These are phyloP conservation scores for Sicyos baderoa DNA, from an alignment of 306 rosid genomes.

Conservation along the genomic window DNA sequence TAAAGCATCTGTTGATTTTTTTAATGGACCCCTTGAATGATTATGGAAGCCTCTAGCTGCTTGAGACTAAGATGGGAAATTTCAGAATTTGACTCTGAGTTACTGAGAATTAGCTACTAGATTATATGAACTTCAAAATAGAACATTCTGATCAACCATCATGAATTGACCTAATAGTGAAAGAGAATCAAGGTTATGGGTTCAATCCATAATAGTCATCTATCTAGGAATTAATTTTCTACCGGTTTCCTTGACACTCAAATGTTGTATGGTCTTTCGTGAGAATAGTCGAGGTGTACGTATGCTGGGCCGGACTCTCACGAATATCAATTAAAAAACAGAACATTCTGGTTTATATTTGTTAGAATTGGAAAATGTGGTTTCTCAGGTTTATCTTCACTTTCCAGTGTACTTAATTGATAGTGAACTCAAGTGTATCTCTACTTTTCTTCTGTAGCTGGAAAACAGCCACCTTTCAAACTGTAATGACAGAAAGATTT, in stretches of 20 bases:
- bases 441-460: conserved; percentile 42
- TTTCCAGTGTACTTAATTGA: neutral
- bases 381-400: neutral
- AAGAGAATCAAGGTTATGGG: too few relatives aligned
- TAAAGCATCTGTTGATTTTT: neutral
- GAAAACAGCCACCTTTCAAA: conserved; percentile 44
- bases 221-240: too few relatives aligned
- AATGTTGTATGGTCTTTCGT: too few relatives aligned
- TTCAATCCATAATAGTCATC: too few relatives aligned
- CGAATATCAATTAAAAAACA: too few relatives aligned
- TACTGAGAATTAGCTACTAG: neutral
- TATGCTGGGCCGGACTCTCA: too few relatives aligned
- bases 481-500: conserved; percentile 41
- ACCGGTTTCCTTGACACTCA: too few relatives aligned
- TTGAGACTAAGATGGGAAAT: neutral
- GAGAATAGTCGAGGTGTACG: too few relatives aligned
- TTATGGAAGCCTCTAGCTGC: neutral
- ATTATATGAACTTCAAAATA: neutral
- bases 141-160: too few relatives aligned
- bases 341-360: neutral
- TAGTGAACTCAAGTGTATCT: neutral
- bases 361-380: neutral
- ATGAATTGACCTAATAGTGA: too few relatives aligned
- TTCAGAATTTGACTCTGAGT: conserved; percentile 2
- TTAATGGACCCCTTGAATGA: neutral